A percentile compares a stretch with the other conserved stretches of the same genome.
Conservation (phyloP, 1,284 basidiomycete species). For the Microbotryum violaceum region DNA sequence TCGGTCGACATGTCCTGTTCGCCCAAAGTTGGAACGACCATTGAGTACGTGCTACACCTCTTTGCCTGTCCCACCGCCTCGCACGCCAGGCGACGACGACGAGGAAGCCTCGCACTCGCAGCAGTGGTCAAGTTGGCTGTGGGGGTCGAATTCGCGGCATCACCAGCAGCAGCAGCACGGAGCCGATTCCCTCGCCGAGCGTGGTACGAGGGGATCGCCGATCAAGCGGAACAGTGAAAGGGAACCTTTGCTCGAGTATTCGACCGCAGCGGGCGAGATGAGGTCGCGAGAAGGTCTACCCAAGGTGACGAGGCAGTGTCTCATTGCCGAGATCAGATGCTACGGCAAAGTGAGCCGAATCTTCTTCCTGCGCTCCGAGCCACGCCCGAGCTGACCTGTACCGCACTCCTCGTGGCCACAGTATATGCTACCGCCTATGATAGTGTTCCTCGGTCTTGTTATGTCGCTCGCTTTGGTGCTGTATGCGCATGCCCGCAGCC, state of each 20-base stretch:
- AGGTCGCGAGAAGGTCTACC: constrained; percentile 1
- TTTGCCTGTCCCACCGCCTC: background rate
- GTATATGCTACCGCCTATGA: too few relatives aligned
- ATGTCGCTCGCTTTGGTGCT: too few relatives aligned
- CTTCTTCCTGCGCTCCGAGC: too few relatives aligned
- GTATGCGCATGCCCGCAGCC: too few relatives aligned
- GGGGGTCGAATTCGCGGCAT: too few relatives aligned
- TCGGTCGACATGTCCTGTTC: background rate
- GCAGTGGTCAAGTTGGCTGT: too few relatives aligned
- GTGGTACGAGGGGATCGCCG: background rate
- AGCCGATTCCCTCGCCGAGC: too few relatives aligned
- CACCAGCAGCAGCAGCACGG: too few relatives aligned
- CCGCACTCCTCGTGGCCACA: too few relatives aligned
- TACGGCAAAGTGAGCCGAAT: constrained; percentile 6
- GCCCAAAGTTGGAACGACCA: background rate
- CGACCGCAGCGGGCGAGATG: background rate
- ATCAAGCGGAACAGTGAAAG: background rate
- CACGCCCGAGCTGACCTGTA: too few relatives aligned
- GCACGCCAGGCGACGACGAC: background rate
- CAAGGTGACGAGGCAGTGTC: constrained; percentile 2
- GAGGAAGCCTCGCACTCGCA: background rate
- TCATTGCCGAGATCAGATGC: constrained; percentile 7
- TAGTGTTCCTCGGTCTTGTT: too few relatives aligned
- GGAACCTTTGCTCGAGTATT: background rate
- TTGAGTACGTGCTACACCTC: background rate